These are phyloP conservation scores for Colletotrichum navitas DNA, from an alignment of 2,329 filamentous ascomycete genomes.

Conservation along the genomic window DNA sequence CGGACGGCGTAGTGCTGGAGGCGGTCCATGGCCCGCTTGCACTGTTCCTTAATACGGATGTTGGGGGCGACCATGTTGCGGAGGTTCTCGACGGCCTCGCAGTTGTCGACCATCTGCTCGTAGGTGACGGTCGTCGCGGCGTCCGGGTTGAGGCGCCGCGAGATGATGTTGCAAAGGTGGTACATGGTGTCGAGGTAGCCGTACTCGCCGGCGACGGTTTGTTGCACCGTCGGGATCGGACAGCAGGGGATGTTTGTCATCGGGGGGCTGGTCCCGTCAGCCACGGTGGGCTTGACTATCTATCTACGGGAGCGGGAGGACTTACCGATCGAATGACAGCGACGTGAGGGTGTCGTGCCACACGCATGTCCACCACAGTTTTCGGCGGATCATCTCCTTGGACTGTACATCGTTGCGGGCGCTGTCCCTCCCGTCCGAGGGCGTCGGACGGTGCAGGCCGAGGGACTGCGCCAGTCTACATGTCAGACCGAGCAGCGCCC, in stretches of 20 bases:
- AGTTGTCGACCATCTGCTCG: conserved; percentile 69
- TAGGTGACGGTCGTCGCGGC: conserved; percentile 63
- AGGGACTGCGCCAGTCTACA: conserved; percentile 75
- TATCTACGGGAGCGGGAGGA: no score
- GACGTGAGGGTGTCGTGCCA: conserved; percentile 77
- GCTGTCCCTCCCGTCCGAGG: conserved; percentile 60
- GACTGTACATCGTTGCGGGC: conserved; percentile 58
- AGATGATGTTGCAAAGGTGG: conserved; percentile 72
- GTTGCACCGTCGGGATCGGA: conserved; percentile 62
- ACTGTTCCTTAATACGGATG: conserved; percentile 71
- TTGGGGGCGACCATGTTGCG: conserved; percentile 63
- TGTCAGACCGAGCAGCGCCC: conserved; percentile 73
- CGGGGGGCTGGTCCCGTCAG: conserved; percentile 56
- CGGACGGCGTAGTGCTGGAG: conserved; percentile 74
- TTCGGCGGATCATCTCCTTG: conserved; percentile 68
- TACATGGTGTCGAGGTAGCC: conserved; percentile 76
- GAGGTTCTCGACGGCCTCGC: conserved; percentile 65
- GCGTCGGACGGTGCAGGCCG: conserved; percentile 66
- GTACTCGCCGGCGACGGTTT: conserved; percentile 60
- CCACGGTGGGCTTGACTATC: background rate
- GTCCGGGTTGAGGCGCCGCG: conserved; percentile 68
- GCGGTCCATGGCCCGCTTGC: conserved; percentile 72
- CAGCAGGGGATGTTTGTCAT: conserved; percentile 72
- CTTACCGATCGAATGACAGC: conserved; percentile 73
- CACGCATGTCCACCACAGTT: conserved; percentile 74